These are phyloP conservation scores for Saturnispora sekii DNA, from an alignment of 805 yeast genomes.

Conservation along the genomic window DNA sequence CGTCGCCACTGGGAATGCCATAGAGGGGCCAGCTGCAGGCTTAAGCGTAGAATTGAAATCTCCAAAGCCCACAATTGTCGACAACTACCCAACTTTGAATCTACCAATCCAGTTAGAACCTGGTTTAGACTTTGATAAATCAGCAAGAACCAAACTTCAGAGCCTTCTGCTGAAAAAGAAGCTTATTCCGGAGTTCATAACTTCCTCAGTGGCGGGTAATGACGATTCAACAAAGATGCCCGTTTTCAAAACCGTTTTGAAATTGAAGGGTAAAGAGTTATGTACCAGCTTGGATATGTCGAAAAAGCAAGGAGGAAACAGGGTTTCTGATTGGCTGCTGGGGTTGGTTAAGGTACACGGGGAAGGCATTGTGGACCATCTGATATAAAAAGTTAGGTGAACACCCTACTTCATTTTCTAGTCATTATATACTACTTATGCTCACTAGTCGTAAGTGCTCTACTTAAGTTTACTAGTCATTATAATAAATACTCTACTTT, in stretches of 20 bases:
- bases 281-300: conserved; percentile 27
- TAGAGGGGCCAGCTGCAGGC: too few relatives aligned
- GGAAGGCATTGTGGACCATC: conserved; percentile 1
- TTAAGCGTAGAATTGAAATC: too few relatives aligned
- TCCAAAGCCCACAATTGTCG: too few relatives aligned
- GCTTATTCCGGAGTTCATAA: conserved; percentile 27
- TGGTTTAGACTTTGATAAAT: conserved; percentile 2
- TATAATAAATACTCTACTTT: conserved; percentile 3
- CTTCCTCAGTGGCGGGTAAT: neutral
- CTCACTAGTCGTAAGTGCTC: too few relatives aligned
- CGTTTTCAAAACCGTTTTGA: conserved; percentile 20
- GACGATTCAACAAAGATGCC: conserved; percentile 10
- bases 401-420: too few relatives aligned
- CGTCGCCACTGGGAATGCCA: neutral
- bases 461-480: neutral
- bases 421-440: too few relatives aligned
- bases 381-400: too few relatives aligned
- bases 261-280: conserved; percentile 25
- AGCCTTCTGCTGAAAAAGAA: conserved; percentile 6
- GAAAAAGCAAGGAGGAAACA: conserved; percentile 31
- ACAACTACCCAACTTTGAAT: neutral
- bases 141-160: conserved; percentile 7
- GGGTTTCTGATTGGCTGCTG: conserved; percentile 30
- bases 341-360: conserved; percentile 6
- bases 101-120: neutral